Evolutionary conservation across 495 filamentous ascomycete genomes (phyloP).

Genomic region (Trichodelitschia bisporula): DNA sequence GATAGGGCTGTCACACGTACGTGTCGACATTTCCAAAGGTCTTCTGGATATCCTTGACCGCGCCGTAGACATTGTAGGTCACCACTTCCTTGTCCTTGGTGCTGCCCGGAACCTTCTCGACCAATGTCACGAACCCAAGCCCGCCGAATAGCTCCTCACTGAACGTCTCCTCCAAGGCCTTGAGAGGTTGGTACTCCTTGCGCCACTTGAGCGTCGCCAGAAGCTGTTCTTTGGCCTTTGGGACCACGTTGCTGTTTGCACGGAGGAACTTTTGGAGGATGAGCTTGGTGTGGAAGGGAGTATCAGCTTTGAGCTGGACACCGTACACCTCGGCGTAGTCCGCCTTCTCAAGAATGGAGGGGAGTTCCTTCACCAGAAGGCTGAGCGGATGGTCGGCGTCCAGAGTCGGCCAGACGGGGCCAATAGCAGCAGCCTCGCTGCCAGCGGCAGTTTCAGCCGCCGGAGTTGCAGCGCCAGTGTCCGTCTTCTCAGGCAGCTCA

Average conservation of each 20-base stretch:
- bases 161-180: constrained; percentile 21
- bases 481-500: too few species aligned
- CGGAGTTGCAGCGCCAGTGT: too few species aligned
- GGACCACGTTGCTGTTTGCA: constrained; percentile 54
- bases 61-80: constrained; percentile 77
- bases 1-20: constrained; percentile 22
- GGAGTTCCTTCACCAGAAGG: constrained; percentile 7
- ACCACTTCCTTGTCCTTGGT: constrained; percentile 22
- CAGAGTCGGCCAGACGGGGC: constrained; percentile 8
- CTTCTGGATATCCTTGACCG: constrained; percentile 36
- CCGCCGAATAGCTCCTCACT: constrained; percentile 28
- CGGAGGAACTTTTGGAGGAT: constrained; percentile 79
- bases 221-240: constrained; percentile 49
- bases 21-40: constrained; percentile 59
- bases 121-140: constrained; percentile 27
- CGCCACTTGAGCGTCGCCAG: constrained; percentile 60
- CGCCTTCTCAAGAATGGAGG: constrained; percentile 21
- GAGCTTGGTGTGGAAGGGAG: constrained; percentile 46
- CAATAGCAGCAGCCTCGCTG: not conserved
- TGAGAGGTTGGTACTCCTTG: constrained; percentile 29
- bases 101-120: constrained; percentile 17
- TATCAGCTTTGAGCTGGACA: constrained; percentile 24
- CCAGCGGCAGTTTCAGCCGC: too few species aligned
- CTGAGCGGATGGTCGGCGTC: constrained; percentile 9
- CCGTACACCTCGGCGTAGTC: constrained; percentile 59